Percentiles rank a stretch among this genome's conserved stretches.
These are phyloP conservation scores for Corylus avellana DNA, from an alignment of 306 rosid genomes.

Conservation along the genomic window DNA sequence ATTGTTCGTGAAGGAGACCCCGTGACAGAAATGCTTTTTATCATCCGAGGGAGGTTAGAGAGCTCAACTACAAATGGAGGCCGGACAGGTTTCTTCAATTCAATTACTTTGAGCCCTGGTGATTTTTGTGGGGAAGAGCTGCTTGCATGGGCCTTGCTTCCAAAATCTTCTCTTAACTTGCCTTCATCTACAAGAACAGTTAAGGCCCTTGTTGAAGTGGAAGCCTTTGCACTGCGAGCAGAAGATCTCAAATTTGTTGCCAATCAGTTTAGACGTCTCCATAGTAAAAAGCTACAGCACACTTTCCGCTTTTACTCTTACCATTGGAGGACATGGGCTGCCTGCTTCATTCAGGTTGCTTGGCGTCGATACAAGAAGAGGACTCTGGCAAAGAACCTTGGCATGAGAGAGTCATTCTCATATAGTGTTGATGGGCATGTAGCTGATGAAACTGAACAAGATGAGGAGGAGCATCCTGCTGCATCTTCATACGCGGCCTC, in stretches of 20 bases:
- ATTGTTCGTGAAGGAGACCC: constrained; percentile 94
- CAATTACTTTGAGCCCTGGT: constrained; percentile 71
- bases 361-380: constrained; percentile 82
- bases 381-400: constrained; percentile 52
- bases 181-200: constrained; percentile 96
- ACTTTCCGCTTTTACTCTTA: constrained; percentile 90
- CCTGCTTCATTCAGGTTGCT: constrained; percentile 85
- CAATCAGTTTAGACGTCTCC: constrained; percentile 81
- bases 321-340: constrained; percentile 98
- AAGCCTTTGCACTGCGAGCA: constrained; percentile 86
- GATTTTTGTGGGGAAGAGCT: constrained; percentile 97
- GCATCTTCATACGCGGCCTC: constrained; percentile 36
- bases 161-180: constrained; percentile 72
- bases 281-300: constrained; percentile 90
- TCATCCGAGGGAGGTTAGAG: constrained; percentile 85
- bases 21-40: constrained; percentile 85
- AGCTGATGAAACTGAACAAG: constrained; percentile 25
- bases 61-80: constrained; percentile 97
- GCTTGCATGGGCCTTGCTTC: constrained; percentile 95
- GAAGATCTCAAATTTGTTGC: constrained; percentile 96
- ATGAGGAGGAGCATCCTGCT: constrained; percentile 21
- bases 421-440: constrained; percentile 33
- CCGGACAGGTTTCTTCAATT: constrained; percentile 84
- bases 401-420: constrained; percentile 51
- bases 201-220: constrained; percentile 73